Evolutionary conservation across 2,329 filamentous ascomycete species (phyloP).

Genomic region (Rutstroemia sydowiana): DNA sequence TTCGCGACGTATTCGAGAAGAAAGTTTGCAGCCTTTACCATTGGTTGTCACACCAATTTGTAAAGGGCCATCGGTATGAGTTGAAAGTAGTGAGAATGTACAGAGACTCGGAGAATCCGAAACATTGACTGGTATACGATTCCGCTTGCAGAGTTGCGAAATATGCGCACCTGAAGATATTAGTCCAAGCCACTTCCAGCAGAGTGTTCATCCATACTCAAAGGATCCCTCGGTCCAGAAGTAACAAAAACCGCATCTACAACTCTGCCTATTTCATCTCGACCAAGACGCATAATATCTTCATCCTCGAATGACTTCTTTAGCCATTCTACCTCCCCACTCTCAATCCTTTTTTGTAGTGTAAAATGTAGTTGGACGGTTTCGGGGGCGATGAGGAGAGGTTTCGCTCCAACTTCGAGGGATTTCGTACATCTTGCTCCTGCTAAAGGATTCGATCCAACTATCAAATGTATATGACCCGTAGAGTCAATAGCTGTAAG

Average conservation of each 20-base stretch:
- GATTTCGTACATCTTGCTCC: slow-evolving; percentile 74
- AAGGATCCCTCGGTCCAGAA: slow-evolving; percentile 39
- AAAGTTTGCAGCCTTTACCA: slow-evolving; percentile 87
- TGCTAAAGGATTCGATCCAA: slow-evolving; percentile 84
- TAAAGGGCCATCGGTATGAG: slow-evolving; percentile 80
- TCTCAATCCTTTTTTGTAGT: slow-evolving; percentile 56
- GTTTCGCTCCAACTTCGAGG: slow-evolving; percentile 71
- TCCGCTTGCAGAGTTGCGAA: slow-evolving; percentile 64
- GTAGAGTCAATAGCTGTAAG: slow-evolving; percentile 66
- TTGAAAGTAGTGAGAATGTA: slow-evolving; percentile 83
- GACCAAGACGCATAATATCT: slow-evolving; percentile 70
- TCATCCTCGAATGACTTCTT: slow-evolving; percentile 58
- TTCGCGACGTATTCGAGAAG: slow-evolving; percentile 80
- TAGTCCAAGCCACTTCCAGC: background rate
- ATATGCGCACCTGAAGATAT: slow-evolving; percentile 52
- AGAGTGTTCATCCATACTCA: slow-evolving; percentile 28
- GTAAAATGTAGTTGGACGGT: slow-evolving; percentile 50
- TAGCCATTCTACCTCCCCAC: slow-evolving; percentile 59
- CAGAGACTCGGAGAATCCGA: slow-evolving; percentile 80
- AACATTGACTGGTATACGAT: slow-evolving; percentile 89
- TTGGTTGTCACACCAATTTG: slow-evolving; percentile 96
- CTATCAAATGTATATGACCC: slow-evolving; percentile 70
- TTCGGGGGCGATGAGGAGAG: slow-evolving; percentile 69
- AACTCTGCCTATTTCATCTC: slow-evolving; percentile 66
- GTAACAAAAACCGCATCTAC: slow-evolving; percentile 95